Percentiles rank a stretch among this genome's conserved stretches.
phyloP scores from a whole-genome alignment of 1,284 basidiomycete species.

The Marasmius sp. region DNA sequence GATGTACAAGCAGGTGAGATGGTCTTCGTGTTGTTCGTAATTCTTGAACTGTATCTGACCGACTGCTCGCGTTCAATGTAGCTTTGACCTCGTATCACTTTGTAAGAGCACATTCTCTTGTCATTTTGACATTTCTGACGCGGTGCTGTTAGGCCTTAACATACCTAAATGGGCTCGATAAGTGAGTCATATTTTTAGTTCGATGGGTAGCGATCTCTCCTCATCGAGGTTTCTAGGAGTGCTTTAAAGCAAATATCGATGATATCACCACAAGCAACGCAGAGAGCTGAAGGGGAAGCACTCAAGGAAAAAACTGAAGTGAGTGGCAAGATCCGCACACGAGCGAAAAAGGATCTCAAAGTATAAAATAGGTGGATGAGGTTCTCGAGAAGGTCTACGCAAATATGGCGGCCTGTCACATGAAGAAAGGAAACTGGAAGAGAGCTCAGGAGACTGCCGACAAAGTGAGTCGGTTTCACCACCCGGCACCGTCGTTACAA shows the following conservation, averaged over 20 bases:
- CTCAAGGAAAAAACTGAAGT: conserved; percentile 55
- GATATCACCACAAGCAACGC: conserved; percentile 34
- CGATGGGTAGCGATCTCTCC: neutral
- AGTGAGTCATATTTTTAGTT: conserved; percentile 39
- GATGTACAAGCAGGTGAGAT: conserved; percentile 60
- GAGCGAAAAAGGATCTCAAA: neutral
- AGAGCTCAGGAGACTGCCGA: conserved; percentile 74
- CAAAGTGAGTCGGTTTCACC: conserved; percentile 43
- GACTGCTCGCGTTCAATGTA: conserved; percentile 24
- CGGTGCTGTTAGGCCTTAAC: conserved; percentile 50
- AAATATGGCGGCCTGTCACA: conserved; percentile 78
- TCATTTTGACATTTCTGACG: neutral
- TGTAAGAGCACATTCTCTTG: conserved; percentile 34
- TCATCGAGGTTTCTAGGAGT: conserved; percentile 34
- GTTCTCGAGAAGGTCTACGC: conserved; percentile 78
- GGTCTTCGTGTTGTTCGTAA: conserved; percentile 3
- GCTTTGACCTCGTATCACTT: conserved; percentile 67
- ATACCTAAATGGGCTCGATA: conserved; percentile 72
- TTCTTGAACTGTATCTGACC: neutral
- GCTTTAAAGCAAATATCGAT: conserved; percentile 43
- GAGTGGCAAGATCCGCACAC: conserved; percentile 4
- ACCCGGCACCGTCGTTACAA: neutral
- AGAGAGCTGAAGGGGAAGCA: conserved; percentile 34
- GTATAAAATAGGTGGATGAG: conserved; percentile 55
- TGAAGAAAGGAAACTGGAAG: conserved; percentile 75